Evolutionary conservation across 345 rosid genomes (phyloP).

Genomic region (Arabis hirsuta): DNA sequence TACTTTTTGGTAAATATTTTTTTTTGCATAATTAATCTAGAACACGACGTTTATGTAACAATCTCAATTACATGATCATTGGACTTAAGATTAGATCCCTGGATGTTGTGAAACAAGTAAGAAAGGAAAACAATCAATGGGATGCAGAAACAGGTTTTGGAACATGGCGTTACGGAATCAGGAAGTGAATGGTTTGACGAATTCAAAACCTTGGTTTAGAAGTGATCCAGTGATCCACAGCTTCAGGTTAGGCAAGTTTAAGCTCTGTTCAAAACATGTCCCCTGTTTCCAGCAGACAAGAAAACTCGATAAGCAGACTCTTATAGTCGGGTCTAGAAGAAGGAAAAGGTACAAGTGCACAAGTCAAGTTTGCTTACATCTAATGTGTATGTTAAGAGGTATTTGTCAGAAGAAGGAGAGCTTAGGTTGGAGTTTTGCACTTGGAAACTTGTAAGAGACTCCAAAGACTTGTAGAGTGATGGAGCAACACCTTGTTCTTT

Average conservation of each 20-base stretch:
- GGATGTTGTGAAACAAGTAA: constrained; percentile 18
- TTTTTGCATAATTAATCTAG: too few species aligned
- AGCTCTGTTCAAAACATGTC: constrained; percentile 50
- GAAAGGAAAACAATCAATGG: not conserved
- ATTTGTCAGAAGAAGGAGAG: constrained; percentile 53
- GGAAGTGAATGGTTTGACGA: constrained; percentile 38
- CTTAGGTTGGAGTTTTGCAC: constrained; percentile 73
- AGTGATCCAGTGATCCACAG: constrained; percentile 75
- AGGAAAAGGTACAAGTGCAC: not conserved
- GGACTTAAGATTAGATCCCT: constrained; percentile 23
- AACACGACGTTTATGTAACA: too few species aligned
- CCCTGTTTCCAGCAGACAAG: constrained; percentile 46
- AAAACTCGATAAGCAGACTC: not conserved
- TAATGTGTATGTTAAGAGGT: constrained; percentile 62
- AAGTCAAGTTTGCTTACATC: constrained; percentile 46
- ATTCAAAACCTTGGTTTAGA: constrained; percentile 80
- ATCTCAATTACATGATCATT: constrained; percentile 21
- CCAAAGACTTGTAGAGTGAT: constrained; percentile 75
- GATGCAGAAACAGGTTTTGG: not conserved
- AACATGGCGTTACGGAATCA: constrained; percentile 18
- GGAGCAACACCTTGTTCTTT: constrained; percentile 64
- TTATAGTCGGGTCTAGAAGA: not conserved
- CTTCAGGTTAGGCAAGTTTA: constrained; percentile 68
- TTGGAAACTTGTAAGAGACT: constrained; percentile 65
- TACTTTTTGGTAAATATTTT: too few species aligned